phyloP scores from a whole-genome alignment of 129 eudicot species.

The Smallanthus sonchifolius region DNA sequence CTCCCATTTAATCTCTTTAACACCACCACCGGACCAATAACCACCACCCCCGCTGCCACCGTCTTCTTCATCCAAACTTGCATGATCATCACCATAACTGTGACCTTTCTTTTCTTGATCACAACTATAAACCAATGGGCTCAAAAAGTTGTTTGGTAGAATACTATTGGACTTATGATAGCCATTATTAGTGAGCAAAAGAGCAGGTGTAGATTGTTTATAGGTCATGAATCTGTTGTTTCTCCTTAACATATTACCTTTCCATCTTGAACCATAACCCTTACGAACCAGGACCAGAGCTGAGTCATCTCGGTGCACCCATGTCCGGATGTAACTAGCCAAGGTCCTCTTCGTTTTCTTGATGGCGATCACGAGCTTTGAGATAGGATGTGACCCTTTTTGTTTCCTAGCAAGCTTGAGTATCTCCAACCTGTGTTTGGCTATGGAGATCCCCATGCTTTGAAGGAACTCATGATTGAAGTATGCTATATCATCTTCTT shows the following conservation, averaged over 20 bases:
- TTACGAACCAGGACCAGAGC: slow-evolving; percentile 51
- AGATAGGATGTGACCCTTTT: slow-evolving; percentile 38
- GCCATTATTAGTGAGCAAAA: slow-evolving; percentile 77
- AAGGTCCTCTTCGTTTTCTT: slow-evolving; percentile 57
- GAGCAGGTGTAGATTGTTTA: slow-evolving; percentile 43
- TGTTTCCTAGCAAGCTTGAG: slow-evolving; percentile 67
- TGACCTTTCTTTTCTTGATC: slow-evolving; percentile 21
- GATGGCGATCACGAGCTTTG: slow-evolving; percentile 49
- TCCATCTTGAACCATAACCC: slow-evolving; percentile 49
- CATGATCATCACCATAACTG: slow-evolving; percentile 34
- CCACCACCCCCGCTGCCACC: slow-evolving; percentile 18
- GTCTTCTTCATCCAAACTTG: slow-evolving; percentile 37
- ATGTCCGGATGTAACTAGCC: slow-evolving; percentile 42
- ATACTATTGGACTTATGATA: slow-evolving; percentile 38
- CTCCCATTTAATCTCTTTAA: slow-evolving; percentile 85
- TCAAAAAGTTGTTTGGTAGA: slow-evolving; percentile 46
- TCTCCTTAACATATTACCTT: slow-evolving; percentile 52
- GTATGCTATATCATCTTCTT: slow-evolving; percentile 66
- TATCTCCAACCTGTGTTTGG: slow-evolving; percentile 86
- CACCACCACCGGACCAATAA: slow-evolving; percentile 41
- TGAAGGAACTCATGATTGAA: slow-evolving; percentile 88
- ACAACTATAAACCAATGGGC: slow-evolving; percentile 42
- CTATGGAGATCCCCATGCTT: slow-evolving; percentile 89
- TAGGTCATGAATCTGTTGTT: slow-evolving; percentile 34
- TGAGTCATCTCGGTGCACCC: slow-evolving; percentile 52